A percentile compares a stretch with the other conserved stretches of the same genome.
These are phyloP conservation scores for Scenedesmus sp. DNA, from an alignment of 163 green algal species.

Conservation along the genomic window DNA sequence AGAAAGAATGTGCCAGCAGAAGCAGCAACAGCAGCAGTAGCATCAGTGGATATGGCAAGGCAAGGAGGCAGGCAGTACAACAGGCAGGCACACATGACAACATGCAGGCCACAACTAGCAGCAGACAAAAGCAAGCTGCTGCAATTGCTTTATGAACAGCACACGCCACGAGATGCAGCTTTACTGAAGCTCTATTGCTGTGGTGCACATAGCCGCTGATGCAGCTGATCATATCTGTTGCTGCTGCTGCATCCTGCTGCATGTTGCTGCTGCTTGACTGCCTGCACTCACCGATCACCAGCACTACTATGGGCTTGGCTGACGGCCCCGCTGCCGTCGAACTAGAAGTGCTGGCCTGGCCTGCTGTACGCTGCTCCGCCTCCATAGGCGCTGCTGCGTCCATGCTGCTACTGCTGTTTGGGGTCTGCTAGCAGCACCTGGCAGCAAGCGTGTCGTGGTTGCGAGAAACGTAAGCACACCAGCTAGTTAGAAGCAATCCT, in stretches of 20 bases:
- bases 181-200: neutral
- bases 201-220: neutral
- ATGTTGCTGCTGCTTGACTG: neutral
- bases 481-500: neutral
- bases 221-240: neutral
- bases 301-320: slow-evolving; percentile 66
- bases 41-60: neutral
- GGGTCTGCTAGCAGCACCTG: neutral
- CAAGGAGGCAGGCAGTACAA: neutral
- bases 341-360: slow-evolving; percentile 31
- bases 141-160: neutral
- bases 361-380: slow-evolving; percentile 4
- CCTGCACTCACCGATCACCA: slow-evolving; percentile 64
- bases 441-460: neutral
- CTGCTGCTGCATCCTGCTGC: slow-evolving; percentile 5
- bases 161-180: neutral
- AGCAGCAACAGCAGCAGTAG: neutral
- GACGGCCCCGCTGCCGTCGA: neutral
- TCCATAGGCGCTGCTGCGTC: neutral
- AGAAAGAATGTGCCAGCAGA: neutral
- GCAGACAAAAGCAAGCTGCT: neutral
- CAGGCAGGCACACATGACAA: neutral
- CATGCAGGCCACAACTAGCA: neutral
- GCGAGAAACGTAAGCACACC: neutral
- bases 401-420: slow-evolving; percentile 26